Conservation (phyloP, 306 rosid genomes). For the Cucurbita pepo region DNA sequence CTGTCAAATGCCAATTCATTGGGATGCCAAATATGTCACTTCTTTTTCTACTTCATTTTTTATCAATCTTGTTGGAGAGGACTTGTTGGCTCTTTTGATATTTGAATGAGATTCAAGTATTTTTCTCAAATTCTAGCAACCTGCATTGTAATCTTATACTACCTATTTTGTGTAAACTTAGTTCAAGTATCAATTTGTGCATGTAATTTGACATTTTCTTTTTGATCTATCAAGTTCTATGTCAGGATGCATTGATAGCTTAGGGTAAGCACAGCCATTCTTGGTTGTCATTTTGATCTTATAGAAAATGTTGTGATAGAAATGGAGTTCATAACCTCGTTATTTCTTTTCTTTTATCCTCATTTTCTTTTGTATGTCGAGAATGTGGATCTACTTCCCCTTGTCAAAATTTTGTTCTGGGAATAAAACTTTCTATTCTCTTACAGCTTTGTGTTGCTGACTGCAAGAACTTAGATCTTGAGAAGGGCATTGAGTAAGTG, state of each 20-base stretch:
- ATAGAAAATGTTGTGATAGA: neutral
- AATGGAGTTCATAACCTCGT: constrained; percentile 7
- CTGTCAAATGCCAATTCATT: neutral
- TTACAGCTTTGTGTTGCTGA: constrained; percentile 85
- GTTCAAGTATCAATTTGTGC: neutral
- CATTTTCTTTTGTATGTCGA: neutral
- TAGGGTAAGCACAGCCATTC: neutral
- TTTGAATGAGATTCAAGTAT: neutral
- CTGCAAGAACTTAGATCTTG: constrained; percentile 62
- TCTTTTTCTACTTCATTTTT: too few species aligned
- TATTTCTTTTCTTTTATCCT: constrained; percentile 2
- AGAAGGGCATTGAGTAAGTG: constrained; percentile 74
- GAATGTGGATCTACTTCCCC: constrained; percentile 42
- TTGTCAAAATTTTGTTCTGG: constrained; percentile 40
- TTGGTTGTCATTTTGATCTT: neutral
- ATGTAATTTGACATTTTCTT: neutral
- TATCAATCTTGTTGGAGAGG: neutral
- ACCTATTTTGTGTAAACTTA: neutral
- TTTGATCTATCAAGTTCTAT: neutral
- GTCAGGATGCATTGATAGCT: neutral
- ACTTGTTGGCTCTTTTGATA: neutral
- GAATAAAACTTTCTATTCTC: constrained; percentile 74
- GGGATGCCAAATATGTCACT: neutral
- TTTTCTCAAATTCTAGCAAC: neutral
- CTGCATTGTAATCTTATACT: neutral